Evolutionary conservation across 1,284 basidiomycete genomes (phyloP), one percentile per base, ranked within the genome.

Genomic region (Naganishia cerealis): DNA sequence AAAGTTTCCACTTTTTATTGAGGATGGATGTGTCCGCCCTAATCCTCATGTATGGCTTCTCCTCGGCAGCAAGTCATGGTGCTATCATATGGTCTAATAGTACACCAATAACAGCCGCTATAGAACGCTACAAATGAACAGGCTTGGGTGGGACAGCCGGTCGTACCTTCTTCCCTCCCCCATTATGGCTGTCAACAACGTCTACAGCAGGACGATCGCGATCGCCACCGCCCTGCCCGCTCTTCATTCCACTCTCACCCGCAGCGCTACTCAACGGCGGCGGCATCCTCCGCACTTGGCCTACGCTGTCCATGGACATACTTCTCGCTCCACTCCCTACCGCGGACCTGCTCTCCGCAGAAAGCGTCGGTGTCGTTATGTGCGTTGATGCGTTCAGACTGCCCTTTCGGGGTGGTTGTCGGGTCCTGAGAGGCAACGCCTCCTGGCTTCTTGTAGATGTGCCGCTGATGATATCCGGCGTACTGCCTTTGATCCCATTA

Each of bases 91-190:
- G 29, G 6, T 33, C 29, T 33, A 33, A 33, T 33, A 33, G 29
- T 33, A 33, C 3, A 33, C 29, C 29, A 33, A 33, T 33, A 33
- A 33, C 6, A 33, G 29, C 29, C 29, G 6, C 29, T 33, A 33
- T 33, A 33, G 29, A 33, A 33, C 6, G 29, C 46, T 50, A 50
- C 46, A 50, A 50, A 24, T 50, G 46, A 50, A 50, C 21, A 50
- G 61, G 61, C 29, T 63, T 63, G 3, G 61, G 61, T 7, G 61
- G 50, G 16, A 63, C 61, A 54, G 18, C 38, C 12, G 61, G 61
- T 40, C 53, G 54, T 13, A 21, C 18, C 50, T 54, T 63, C 39
- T 63, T 63, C n/a, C 24, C 48, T 29, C 13, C 48, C 29, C 18
- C 46, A 39, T 7, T 39, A 39, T 7, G 38, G 57, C 21, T 12